Base-by-base conservation (phyloP, 371 early-diverging fungal species). In the Synchytrium microbalum region DNA sequence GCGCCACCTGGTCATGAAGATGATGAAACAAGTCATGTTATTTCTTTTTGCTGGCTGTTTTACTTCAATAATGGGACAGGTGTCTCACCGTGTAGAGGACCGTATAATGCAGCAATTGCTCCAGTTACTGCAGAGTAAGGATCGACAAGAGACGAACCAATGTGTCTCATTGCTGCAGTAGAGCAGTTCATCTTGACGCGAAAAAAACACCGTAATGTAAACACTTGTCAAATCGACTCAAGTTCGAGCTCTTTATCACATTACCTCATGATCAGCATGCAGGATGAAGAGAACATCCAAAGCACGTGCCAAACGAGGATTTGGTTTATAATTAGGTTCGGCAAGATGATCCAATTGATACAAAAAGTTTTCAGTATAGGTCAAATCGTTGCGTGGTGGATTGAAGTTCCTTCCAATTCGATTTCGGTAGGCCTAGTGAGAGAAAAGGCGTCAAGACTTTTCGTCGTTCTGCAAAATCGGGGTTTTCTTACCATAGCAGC, bases 141-240 rank as follows among this genome's bases (percentile, higher is more conserved):
- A 68, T 84, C 84, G 28, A 83, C 83, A 14, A 72, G 72, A 26
- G 73, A 69, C 10, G 80, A 79, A 1, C 78, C 77, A 32, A 84
- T 70, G 65, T 85, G 84, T 54, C 86, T 73, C 82, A 85, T 84
- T 16, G 82, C 77, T 26, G 82, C 81, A 3, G 86, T 83, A 13
- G 81, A 80, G 70, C 84, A 85, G 71, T n/a, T n/a, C n/a, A n/a
- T n/a, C n/a, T n/a, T 81, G 58, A 61, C 54, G 33, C 14, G 23
- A 51, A 51, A 51, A 51, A 51, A 14, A 14, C 51, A 51, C 14
- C 14, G 23, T 60, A 28, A 14, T 60, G 16, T 60, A 32, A 69
- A 69, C 54, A 57, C 59, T 55, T 33, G 59, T 60, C 29, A 3
- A 69, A 54, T 25, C 25, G 10, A 62, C 56, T 3, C 26, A 28